phyloP scores from a whole-genome alignment of 495 filamentous ascomycete genomes.

The Penicillium malachiteum region DNA sequence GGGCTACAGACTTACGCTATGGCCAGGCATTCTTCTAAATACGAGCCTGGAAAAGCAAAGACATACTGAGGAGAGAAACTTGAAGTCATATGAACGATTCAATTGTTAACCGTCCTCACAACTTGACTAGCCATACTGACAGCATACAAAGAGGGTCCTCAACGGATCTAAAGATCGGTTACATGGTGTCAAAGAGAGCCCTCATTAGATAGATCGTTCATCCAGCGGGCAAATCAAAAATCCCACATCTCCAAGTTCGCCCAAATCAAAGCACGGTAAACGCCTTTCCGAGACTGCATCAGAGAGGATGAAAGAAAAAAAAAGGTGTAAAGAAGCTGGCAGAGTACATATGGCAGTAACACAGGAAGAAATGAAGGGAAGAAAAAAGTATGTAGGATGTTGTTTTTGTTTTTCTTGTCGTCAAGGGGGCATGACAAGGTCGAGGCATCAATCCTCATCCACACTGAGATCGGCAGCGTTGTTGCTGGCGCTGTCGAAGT shows the following conservation, averaged over 20 bases:
- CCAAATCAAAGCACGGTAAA: constrained; percentile 9
- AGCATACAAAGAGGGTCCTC: constrained; percentile 6
- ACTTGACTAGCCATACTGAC: constrained; percentile 12
- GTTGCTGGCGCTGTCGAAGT: constrained; percentile 31
- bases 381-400: constrained; percentile 13
- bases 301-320: constrained; percentile 1
- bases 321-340: neutral
- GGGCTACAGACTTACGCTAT: too few species aligned
- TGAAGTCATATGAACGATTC: neutral
- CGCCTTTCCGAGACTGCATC: constrained; percentile 6
- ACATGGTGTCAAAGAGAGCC: neutral
- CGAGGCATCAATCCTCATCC: constrained; percentile 36
- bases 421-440: too few species aligned
- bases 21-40: too few species aligned
- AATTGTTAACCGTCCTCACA: neutral
- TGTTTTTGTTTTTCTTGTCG: constrained; percentile 2
- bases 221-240: constrained; percentile 14
- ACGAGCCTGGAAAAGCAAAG: too few species aligned
- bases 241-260: constrained; percentile 5
- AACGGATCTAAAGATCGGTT: constrained; percentile 5
- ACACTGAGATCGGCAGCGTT: constrained; percentile 29
- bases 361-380: constrained; percentile 1
- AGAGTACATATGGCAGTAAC: constrained; percentile 8
- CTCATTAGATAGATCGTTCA: constrained; percentile 18
- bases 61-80: neutral